Evolutionary conservation across 78 protist genomes (phyloP).

Genomic region (Capsaspora owczarzaki): DNA sequence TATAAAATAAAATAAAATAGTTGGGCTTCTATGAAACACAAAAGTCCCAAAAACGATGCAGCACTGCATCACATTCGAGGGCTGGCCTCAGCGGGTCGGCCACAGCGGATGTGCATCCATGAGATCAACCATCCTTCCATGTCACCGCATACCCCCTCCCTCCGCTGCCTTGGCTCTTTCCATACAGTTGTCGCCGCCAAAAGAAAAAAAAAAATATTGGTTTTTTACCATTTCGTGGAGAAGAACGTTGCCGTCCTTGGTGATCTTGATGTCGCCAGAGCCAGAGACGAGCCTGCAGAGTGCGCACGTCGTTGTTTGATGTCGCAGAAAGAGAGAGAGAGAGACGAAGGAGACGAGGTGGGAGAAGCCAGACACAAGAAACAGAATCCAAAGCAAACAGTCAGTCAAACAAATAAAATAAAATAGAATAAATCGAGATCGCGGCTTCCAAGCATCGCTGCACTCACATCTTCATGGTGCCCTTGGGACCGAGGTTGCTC

Average conservation of each 20-base stretch:
- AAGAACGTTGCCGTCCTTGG: conserved; percentile 98
- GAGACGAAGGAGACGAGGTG: background rate
- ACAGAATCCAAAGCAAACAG: background rate
- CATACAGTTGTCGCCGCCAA: too few relatives aligned
- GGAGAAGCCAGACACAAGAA: background rate
- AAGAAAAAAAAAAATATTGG: background rate
- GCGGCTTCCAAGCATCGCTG: too few relatives aligned
- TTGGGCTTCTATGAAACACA: too few relatives aligned
- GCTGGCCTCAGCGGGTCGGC: too few relatives aligned
- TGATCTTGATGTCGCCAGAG: conserved; percentile 93
- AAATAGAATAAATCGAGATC: background rate
- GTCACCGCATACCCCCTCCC: too few relatives aligned
- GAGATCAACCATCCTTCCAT: too few relatives aligned
- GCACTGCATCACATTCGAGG: too few relatives aligned
- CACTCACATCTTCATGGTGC: conserved; percentile 91
- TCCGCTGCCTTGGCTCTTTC: too few relatives aligned
- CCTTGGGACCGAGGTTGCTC: conserved; percentile 98
- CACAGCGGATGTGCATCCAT: too few relatives aligned
- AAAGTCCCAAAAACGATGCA: too few relatives aligned
- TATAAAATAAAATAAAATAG: too few relatives aligned
- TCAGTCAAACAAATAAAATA: background rate
- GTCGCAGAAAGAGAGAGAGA: background rate
- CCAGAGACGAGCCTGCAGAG: conserved; percentile 89
- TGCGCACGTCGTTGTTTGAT: too few relatives aligned
- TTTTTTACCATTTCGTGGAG: conserved; percentile 87